Evolutionary conservation across 805 yeast species (phyloP).

Genomic region (Candida gorgasii): DNA sequence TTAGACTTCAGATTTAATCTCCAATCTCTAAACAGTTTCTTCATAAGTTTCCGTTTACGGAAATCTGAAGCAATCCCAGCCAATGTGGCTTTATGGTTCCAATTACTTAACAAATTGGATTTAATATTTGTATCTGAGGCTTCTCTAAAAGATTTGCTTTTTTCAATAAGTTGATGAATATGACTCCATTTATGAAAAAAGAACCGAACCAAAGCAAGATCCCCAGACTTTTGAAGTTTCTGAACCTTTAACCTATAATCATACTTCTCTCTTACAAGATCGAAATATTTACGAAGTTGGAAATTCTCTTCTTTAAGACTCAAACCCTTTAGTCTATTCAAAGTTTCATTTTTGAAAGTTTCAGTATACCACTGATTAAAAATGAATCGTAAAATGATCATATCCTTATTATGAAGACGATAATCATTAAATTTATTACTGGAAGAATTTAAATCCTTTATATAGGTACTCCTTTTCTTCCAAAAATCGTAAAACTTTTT

Average conservation of each 20-base stretch:
- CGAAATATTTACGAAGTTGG: constrained; percentile 16
- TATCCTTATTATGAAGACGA: not conserved
- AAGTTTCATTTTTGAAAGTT: not conserved
- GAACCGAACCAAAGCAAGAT: not conserved
- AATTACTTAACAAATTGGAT: constrained; percentile 14
- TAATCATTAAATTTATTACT: not conserved
- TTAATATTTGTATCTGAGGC: constrained; percentile 8
- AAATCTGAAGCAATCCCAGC: constrained; percentile 15
- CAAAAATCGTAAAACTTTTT: not conserved
- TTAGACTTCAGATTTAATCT: not conserved
- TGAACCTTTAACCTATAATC: not conserved
- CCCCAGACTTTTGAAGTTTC: not conserved
- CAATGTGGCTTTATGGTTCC: constrained; percentile 16
- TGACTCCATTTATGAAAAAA: constrained; percentile 14
- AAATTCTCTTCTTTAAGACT: constrained; percentile 18
- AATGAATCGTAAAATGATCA: not conserved
- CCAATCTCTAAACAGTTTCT: constrained; percentile 18
- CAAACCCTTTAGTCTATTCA: constrained; percentile 7
- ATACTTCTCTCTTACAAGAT: constrained; percentile 1
- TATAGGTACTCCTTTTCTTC: not conserved
- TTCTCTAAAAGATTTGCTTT: constrained; percentile 11
- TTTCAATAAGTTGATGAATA: constrained; percentile 1
- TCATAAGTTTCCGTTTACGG: constrained; percentile 7
- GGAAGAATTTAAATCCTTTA: not conserved
- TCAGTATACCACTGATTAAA: constrained; percentile 7